Percentiles rank a stretch among this genome's conserved stretches.
These are phyloP conservation scores for Articulospora tetracladia DNA, from an alignment of 495 filamentous ascomycete genomes.

Conservation along the genomic window DNA sequence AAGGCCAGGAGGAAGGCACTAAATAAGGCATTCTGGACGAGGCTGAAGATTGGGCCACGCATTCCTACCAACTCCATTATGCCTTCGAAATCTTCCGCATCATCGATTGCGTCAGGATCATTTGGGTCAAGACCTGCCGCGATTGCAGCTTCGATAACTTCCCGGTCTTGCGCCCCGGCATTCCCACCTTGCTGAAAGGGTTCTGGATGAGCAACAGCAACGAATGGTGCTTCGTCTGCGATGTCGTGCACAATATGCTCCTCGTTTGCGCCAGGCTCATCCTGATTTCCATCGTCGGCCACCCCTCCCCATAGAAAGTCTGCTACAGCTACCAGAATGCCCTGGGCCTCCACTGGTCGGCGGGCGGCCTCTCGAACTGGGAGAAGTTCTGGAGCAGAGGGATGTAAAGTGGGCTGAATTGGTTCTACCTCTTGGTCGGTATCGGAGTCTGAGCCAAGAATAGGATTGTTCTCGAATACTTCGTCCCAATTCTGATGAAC, in stretches of 20 bases:
- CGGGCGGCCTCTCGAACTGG: conserved; percentile 12
- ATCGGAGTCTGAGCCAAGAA: not conserved
- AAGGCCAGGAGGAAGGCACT: conserved; percentile 84
- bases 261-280: conserved; percentile 42
- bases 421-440: not conserved
- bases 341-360: conserved; percentile 15
- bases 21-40: conserved; percentile 93
- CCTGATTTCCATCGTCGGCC: conserved; percentile 29
- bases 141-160: conserved; percentile 26
- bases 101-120: conserved; percentile 62
- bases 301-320: conserved; percentile 68
- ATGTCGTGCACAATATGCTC: conserved; percentile 55
- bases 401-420: conserved; percentile 2
- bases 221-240: conserved; percentile 60
- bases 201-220: conserved; percentile 41
- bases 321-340: conserved; percentile 19
- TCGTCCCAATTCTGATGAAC: conserved; percentile 17
- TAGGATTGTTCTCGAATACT: conserved; percentile 6
- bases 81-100: conserved; percentile 95
- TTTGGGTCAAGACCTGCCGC: conserved; percentile 45
- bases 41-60: conserved; percentile 83
- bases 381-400: conserved; percentile 15
- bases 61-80: conserved; percentile 95
- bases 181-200: conserved; percentile 25
- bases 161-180: conserved; percentile 27